Percentiles rank a stretch among this genome's conserved stretches.
Evolutionary conservation across 768 basidiomycete genomes (phyloP).

Genomic region (Leccinellum albellum): DNA sequence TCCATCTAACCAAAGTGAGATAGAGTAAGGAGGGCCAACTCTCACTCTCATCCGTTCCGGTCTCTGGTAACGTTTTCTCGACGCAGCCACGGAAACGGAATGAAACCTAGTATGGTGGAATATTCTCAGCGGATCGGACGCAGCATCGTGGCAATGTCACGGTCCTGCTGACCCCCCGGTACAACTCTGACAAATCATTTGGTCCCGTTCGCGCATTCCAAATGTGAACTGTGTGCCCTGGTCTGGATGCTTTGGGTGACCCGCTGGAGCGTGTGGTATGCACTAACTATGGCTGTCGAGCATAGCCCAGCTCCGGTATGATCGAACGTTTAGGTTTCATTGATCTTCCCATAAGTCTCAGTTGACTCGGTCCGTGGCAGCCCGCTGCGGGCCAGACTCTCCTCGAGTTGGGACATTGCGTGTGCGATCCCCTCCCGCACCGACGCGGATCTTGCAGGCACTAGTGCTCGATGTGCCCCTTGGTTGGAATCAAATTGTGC

Average conservation of each 20-base stretch:
- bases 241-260: constrained; percentile 8
- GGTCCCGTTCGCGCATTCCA: constrained; percentile 12
- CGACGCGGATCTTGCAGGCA: constrained; percentile 19
- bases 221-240: constrained; percentile 2
- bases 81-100: constrained; percentile 19
- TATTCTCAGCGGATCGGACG: constrained; percentile 9
- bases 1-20: constrained; percentile 32
- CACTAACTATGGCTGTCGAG: constrained; percentile 17
- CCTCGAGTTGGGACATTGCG: constrained; percentile 9
- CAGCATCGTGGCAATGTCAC: constrained; percentile 24
- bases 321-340: constrained; percentile 23
- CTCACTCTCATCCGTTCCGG: constrained; percentile 16
- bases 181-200: constrained; percentile 10
- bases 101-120: constrained; percentile 12
- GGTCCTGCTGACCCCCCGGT: constrained; percentile 12
- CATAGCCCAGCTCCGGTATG: constrained; percentile 31
- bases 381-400: constrained; percentile 10
- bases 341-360: constrained; percentile 14
- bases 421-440: neutral
- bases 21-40: constrained; percentile 11
- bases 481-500: constrained; percentile 1
- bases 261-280: constrained; percentile 5
- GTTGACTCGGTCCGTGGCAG: constrained; percentile 7
- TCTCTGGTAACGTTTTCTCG: constrained; percentile 13
- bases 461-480: neutral